A percentile compares a stretch with the other conserved stretches of the same genome.
Evolutionary conservation across 2,329 filamentous ascomycete genomes (phyloP).

Genomic region (Pseudohalonectria lignicola): DNA sequence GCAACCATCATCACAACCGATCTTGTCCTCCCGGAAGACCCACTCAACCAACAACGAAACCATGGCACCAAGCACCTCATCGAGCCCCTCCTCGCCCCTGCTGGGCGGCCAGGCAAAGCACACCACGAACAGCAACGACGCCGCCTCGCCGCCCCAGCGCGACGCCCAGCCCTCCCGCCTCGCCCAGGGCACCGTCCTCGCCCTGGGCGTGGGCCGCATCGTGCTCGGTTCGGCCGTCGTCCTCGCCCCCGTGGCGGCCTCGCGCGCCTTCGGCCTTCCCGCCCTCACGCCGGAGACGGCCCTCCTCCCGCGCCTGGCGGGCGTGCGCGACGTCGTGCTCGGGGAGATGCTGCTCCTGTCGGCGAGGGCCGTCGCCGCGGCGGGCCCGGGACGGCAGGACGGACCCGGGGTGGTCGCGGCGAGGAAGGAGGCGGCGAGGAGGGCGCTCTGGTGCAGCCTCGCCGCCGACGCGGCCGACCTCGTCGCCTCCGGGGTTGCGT

Average conservation of each 20-base stretch:
- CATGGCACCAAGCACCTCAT: neutral
- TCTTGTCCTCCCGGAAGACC: neutral
- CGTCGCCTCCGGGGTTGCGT: neutral
- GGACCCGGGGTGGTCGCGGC: neutral
- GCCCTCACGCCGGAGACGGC: neutral
- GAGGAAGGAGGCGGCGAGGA: neutral
- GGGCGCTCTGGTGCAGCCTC: neutral
- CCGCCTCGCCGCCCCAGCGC: neutral
- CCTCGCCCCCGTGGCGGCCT: neutral
- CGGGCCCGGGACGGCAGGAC: no score
- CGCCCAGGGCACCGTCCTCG: neutral
- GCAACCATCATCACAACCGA: neutral
- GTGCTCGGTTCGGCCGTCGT: neutral
- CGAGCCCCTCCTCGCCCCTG: neutral
- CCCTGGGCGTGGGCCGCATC: neutral
- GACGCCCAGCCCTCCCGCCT: neutral
- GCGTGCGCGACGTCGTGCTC: neutral
- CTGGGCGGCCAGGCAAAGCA: no score
- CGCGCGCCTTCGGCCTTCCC: neutral
- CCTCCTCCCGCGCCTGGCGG: neutral
- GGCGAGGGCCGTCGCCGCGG: conserved; percentile 6
- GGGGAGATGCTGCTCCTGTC: conserved; percentile 15
- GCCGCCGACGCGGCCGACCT: neutral
- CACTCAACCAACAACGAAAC: neutral
- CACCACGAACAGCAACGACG: neutral